These are phyloP conservation scores for Acanthamoeba rhysodes DNA, from an alignment of 208 protist genomes.

Conservation along the genomic window DNA sequence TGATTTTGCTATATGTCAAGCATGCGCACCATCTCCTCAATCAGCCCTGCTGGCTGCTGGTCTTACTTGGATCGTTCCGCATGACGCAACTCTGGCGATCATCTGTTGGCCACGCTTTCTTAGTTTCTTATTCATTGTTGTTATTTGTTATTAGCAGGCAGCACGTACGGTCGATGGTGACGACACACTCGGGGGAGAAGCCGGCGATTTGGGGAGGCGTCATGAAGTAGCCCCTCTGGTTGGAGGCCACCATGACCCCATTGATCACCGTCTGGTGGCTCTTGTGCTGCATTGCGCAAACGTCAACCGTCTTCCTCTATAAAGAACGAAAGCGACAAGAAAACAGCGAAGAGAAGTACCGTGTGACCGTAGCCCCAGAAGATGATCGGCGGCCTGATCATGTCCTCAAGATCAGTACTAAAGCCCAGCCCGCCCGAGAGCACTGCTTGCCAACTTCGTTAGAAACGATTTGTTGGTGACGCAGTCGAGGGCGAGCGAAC, in stretches of 20 bases:
- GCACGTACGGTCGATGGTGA: neutral
- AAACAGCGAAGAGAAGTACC: neutral
- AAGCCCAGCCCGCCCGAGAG: neutral
- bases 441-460: neutral
- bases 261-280: neutral
- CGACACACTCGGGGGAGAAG: neutral
- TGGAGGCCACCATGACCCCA: neutral
- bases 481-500: neutral
- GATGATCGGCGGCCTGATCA: neutral
- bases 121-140: too few species aligned
- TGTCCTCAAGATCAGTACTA: neutral
- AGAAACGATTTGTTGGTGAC: too few species aligned
- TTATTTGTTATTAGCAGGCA: too few species aligned
- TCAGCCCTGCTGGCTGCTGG: neutral
- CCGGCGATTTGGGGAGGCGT: neutral
- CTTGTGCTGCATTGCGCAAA: neutral
- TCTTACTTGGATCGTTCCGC: neutral
- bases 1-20: too few species aligned
- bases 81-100: neutral
- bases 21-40: too few species aligned
- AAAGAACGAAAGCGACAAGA: too few species aligned
- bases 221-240: constrained; percentile 64
- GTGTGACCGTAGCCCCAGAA: constrained; percentile 34
- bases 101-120: neutral
- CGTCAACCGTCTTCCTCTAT: too few species aligned